A percentile compares a stretch with the other conserved stretches of the same genome.
Conservation (phyloP, 2,329 filamentous ascomycete species). For the Penicillium brevicompactum region DNA sequence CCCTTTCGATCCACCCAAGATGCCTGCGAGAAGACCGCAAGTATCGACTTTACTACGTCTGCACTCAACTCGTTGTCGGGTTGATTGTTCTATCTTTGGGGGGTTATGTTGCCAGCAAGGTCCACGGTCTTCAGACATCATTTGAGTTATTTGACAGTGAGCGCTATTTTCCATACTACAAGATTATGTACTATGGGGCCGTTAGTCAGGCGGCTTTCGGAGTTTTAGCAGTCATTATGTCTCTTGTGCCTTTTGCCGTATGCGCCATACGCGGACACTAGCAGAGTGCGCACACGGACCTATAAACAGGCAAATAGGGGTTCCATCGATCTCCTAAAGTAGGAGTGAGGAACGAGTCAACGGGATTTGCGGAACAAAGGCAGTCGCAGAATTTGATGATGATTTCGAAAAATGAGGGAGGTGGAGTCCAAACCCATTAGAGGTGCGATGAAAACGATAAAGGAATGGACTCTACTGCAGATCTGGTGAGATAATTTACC, state of each 20-base stretch:
- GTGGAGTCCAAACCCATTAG: neutral
- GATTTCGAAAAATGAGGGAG: no score
- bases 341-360: no score
- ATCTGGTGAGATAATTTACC: neutral
- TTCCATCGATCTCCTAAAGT: no score
- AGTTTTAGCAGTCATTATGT: no score
- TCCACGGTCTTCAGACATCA: slow-evolving; percentile 7
- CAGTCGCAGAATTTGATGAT: no score
- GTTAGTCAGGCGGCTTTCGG: slow-evolving; percentile 6
- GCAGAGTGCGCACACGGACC: no score
- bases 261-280: no score
- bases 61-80: neutral
- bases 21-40: slow-evolving; percentile 1
- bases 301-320: no score
- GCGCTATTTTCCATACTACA: slow-evolving; percentile 7
- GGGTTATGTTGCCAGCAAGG: slow-evolving; percentile 6
- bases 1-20: neutral
- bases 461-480: neutral
- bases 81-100: slow-evolving; percentile 1
- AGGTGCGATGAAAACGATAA: neutral
- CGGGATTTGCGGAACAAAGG: no score
- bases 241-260: no score
- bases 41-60: neutral
- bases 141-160: slow-evolving; percentile 7
- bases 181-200: slow-evolving; percentile 12